Conservation (phyloP, 805 yeast genomes). For the Metschnikowia arizonensis region DNA sequence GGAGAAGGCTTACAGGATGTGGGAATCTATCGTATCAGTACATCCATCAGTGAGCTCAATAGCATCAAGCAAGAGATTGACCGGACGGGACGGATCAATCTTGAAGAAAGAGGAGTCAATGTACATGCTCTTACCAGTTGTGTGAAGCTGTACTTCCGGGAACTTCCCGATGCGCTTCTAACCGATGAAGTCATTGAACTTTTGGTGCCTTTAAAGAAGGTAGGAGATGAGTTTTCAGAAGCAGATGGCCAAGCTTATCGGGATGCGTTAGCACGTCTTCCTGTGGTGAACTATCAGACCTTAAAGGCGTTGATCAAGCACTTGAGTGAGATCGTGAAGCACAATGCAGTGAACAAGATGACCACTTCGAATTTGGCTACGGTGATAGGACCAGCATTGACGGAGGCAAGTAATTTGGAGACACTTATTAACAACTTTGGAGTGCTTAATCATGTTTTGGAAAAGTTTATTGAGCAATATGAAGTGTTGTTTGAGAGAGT, state of each 20-base stretch:
- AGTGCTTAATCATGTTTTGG: slow-evolving; percentile 50
- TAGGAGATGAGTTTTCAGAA: slow-evolving; percentile 12
- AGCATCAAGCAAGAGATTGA: slow-evolving; percentile 44
- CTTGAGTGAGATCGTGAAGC: slow-evolving; percentile 61
- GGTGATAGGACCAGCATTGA: slow-evolving; percentile 67
- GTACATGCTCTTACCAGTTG: slow-evolving; percentile 86
- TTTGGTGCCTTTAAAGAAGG: slow-evolving; percentile 42
- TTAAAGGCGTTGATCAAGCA: slow-evolving; percentile 66
- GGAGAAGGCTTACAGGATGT: slow-evolving; percentile 84
- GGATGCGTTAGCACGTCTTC: slow-evolving; percentile 44
- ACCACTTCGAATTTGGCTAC: slow-evolving; percentile 85
- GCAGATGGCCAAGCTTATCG: slow-evolving; percentile 19
- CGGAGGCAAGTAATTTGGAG: slow-evolving; percentile 51
- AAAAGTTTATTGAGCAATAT: slow-evolving; percentile 44
- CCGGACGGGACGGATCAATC: slow-evolving; percentile 42
- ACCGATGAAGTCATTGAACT: slow-evolving; percentile 61
- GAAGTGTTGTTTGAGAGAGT: slow-evolving; percentile 20
- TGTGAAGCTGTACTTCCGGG: slow-evolving; percentile 78
- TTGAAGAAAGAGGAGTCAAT: slow-evolving; percentile 57
- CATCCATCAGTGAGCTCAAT: slow-evolving; percentile 46
- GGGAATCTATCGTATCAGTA: slow-evolving; percentile 76
- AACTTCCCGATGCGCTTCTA: slow-evolving; percentile 79
- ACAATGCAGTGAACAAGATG: slow-evolving; percentile 75
- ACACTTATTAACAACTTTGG: slow-evolving; percentile 48
- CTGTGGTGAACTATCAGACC: slow-evolving; percentile 62